Conservation (phyloP, 441 rosid genomes). For the Populus hybrid region DNA sequence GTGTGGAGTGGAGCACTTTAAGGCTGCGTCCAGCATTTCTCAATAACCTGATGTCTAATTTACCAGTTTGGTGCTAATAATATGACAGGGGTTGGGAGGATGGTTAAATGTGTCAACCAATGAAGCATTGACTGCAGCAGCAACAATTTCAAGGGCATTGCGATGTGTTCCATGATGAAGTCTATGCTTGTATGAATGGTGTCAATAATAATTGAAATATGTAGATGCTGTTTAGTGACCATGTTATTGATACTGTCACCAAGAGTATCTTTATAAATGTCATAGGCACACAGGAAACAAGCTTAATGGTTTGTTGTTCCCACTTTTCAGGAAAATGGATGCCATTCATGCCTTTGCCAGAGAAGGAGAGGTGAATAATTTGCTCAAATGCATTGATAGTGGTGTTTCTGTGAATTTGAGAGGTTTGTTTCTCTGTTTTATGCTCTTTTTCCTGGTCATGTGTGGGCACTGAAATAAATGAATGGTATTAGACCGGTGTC, state of each 20-base stretch:
- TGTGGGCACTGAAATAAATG: not conserved
- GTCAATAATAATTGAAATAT: not conserved
- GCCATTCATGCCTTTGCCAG: slow-evolving; percentile 88
- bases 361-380: slow-evolving; percentile 74
- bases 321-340: slow-evolving; percentile 69
- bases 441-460: not conserved
- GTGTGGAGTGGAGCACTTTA: not conserved
- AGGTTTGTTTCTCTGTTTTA: slow-evolving; percentile 40
- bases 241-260: not conserved
- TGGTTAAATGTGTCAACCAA: not conserved
- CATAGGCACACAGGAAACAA: not conserved
- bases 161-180: not conserved
- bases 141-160: not conserved
- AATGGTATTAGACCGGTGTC: not conserved
- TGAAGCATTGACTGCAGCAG: not conserved
- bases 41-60: not conserved
- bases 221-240: not conserved
- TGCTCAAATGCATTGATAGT: slow-evolving; percentile 63
- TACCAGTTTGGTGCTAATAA: not conserved
- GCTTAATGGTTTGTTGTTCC: not conserved
- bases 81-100: not conserved
- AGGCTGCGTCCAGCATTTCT: not conserved
- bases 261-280: not conserved
- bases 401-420: slow-evolving; percentile 65
- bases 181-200: not conserved